Conservation (phyloP, 108 stramenopile species). For the Cyclotella distinguenda region DNA sequence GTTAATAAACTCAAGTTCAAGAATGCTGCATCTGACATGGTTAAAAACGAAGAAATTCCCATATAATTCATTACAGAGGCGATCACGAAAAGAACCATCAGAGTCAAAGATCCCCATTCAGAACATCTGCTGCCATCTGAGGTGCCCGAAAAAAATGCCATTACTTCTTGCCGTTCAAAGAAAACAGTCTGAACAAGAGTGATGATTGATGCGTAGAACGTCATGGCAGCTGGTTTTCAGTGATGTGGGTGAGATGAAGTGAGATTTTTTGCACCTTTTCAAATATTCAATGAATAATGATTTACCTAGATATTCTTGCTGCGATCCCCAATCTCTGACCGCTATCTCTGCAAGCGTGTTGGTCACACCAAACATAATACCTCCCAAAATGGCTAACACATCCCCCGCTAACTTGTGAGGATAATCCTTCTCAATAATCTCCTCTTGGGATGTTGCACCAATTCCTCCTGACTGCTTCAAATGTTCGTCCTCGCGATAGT, state of each 20-base stretch:
- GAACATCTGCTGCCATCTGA: slow-evolving; percentile 43
- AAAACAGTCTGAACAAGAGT: slow-evolving; percentile 60
- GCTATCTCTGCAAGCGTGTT: slow-evolving; percentile 80
- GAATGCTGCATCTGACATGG: slow-evolving; percentile 72
- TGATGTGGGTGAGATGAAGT: too few species aligned
- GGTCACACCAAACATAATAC: slow-evolving; percentile 84
- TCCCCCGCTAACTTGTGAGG: slow-evolving; percentile 83
- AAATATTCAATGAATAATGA: too few species aligned
- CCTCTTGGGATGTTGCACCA: slow-evolving; percentile 32
- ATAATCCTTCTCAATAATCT: slow-evolving; percentile 47
- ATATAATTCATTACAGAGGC: slow-evolving; percentile 56
- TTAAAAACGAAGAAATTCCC: slow-evolving; percentile 66
- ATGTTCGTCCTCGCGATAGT: slow-evolving; percentile 59
- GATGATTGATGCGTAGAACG: slow-evolving; percentile 79
- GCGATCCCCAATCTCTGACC: slow-evolving; percentile 49
- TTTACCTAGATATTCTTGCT: slow-evolving; percentile 84
- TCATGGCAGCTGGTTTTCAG: too few species aligned
- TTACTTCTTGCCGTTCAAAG: slow-evolving; percentile 66
- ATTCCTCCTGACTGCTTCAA: slow-evolving; percentile 18
- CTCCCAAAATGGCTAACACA: slow-evolving; percentile 82
- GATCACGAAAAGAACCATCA: slow-evolving; percentile 58
- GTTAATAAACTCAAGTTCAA: slow-evolving; percentile 89
- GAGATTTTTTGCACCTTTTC: too few species aligned
- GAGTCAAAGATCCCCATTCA: slow-evolving; percentile 17
- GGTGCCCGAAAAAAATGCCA: slow-evolving; percentile 39